Base-by-base conservation (phyloP, 202 grass and related monocot genomes). In the Hordeum pubiflorum region DNA sequence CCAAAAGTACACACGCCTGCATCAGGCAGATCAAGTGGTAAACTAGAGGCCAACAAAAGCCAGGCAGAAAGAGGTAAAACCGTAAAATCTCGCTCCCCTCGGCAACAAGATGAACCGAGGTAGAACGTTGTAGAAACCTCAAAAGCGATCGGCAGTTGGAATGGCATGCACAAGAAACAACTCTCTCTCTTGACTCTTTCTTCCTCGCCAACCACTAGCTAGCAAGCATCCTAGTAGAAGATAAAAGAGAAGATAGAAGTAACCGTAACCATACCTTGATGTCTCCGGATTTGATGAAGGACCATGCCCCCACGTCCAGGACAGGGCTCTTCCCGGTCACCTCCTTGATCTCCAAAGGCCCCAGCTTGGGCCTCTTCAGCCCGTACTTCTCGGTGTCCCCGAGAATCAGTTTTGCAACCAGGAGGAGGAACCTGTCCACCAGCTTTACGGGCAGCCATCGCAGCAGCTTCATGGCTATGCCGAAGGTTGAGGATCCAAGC, bases 271-370 rank as follows among this genome's bases (percentile, higher is more conserved):
- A 87, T 76, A 98, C 96, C 96, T 93, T 93, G 82, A 98, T 93
- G 66, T 77, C 40, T 72, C 92, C 86, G 72, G 84, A 83, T 89
- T 95, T 98, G 48, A 95, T 98, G 18, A 91, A 88, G 40, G 96
- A 84, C 65, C 91, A 86, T 83, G 92, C 89, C 83, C 96, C 96
- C 78, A 93, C 86, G 82, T 98, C 96, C 1, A 98, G 86, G 67
- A 98, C 96, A 78, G 96, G 96, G 80, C 87, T 93, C 90, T 95
- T 98, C 55, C 96, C 92, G 46, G 90, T 93, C 50, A 87, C 41
- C 68, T 69, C 81, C 82, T 98, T 98, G 70, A 89, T 87, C 83
- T 95, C 90, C 82, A 98, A 64, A 27, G 96, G 96, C 32, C 96
- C 96, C 77, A 91, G 32, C 22, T 98, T 95, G 54, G 96, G 96